Evolutionary conservation across 169 alveolate species (phyloP).

Genomic region (Fabrea salina): DNA sequence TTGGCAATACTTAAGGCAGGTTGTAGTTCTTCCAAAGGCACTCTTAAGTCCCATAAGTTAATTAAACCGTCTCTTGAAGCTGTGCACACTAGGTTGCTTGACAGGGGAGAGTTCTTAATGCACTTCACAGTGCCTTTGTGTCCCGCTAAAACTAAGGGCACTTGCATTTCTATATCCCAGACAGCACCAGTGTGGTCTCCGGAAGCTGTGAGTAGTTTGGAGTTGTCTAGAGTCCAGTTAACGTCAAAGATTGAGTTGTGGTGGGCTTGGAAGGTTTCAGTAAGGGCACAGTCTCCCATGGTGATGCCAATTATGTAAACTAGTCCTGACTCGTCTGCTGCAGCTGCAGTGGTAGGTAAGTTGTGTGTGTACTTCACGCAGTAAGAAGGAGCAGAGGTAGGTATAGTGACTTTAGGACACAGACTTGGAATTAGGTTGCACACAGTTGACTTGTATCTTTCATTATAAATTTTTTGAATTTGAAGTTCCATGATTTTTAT

Average conservation of each 20-base stretch:
- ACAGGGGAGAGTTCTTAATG: background rate
- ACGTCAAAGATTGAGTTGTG: conserved; percentile 14
- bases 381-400: background rate
- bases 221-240: background rate
- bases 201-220: background rate
- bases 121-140: conserved; percentile 20
- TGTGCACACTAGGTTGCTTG: background rate
- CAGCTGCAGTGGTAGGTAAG: background rate
- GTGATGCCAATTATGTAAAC: background rate
- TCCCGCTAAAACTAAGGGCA: background rate
- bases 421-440: background rate
- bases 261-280: background rate
- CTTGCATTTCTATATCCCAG: conserved; percentile 1
- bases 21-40: too few species aligned
- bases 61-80: conserved; percentile 31
- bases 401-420: background rate
- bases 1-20: background rate
- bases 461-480: too few species aligned
- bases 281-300: background rate
- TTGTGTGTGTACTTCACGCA: background rate
- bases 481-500: too few species aligned
- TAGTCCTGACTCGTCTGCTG: background rate
- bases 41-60: background rate
- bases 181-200: conserved; percentile 1
- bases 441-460: too few species aligned